Base-by-base conservation (phyloP, 495 filamentous ascomycete species). In the Penicillium soppii region DNA sequence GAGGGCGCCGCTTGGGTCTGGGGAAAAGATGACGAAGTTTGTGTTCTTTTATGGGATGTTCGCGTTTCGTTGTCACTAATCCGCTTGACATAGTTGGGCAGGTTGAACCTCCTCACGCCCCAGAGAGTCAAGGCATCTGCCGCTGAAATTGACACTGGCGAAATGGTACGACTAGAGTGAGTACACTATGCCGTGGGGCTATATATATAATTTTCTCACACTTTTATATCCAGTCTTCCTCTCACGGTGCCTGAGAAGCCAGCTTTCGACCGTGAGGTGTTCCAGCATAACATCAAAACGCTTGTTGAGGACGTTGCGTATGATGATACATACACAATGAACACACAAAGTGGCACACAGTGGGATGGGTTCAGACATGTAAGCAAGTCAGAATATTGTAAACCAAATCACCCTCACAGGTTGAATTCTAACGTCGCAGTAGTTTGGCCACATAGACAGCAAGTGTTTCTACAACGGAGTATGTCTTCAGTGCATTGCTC, bases 301-400 rank as follows among this genome's bases (percentile, higher is more conserved):
- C 43, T 79, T 0, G 49, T 57, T 0, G 59, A 66, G 25, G 69
- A 65, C 20, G 35, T 77, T 6, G 72, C 71, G 0, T 82, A 79
- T 49, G 82, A 87, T 43, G 85, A 89, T 54, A 71, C 81, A 30
- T 83, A 88, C 47, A 71, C 69, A 3, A 59, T 90, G 63, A 90
- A 90, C 61, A 90, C 87, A 0, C 87, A 90, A 59, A 79, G 78
- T 56, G 79, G 81, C 16, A 84, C 82, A 2, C 87, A 91, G 65
- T 90, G 87, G 87, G 87, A 91, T 64, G 83, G 84, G 19, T 82
- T 90, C 43, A 67, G 83, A 44, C 85, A 89, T 59, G 77, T 81
- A 66, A n/a, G n/a, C n/a, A n/a, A 27, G 60, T 56, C n/a, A 22
- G 30, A 10, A n/a, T 25, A 8, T 10, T 12, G n/a, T 25, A 19